Conservation (phyloP, 805 yeast species). For the Candida yuanshanica region DNA sequence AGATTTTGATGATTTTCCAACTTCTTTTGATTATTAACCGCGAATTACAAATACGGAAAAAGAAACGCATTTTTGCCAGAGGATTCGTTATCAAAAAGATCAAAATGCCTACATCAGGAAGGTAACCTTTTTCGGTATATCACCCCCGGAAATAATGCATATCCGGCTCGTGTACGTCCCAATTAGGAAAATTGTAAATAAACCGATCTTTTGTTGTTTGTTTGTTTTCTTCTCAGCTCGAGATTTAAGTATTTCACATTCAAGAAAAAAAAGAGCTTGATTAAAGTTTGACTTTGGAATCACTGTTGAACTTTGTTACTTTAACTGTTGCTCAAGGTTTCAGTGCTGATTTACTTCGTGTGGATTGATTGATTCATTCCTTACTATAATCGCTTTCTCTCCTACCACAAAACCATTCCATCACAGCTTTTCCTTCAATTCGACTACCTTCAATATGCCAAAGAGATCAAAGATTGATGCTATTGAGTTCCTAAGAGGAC, state of each 20-base stretch:
- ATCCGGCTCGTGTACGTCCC: background rate
- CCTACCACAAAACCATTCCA: background rate
- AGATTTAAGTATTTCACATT: too few species aligned
- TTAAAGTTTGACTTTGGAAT: too few species aligned
- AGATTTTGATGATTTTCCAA: too few species aligned
- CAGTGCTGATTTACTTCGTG: too few species aligned
- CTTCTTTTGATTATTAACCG: too few species aligned
- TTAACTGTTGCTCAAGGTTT: too few species aligned
- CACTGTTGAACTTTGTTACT: too few species aligned
- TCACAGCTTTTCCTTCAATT: background rate
- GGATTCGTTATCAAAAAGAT: background rate
- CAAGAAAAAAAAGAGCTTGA: too few species aligned
- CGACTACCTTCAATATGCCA: constrained; percentile 45
- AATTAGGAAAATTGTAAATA: constrained; percentile 12
- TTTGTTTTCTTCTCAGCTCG: too few species aligned
- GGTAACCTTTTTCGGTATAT: background rate
- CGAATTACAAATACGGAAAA: background rate
- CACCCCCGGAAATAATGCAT: background rate
- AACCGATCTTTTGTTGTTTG: background rate
- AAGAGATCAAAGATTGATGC: constrained; percentile 50
- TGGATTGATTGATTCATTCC: too few species aligned
- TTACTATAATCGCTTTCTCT: background rate
- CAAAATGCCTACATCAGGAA: background rate
- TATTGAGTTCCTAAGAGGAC: constrained; percentile 35
- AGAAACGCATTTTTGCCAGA: background rate